Evolutionary conservation across 805 yeast species (phyloP).

Genomic region (Kodamaea kakaduensis): DNA sequence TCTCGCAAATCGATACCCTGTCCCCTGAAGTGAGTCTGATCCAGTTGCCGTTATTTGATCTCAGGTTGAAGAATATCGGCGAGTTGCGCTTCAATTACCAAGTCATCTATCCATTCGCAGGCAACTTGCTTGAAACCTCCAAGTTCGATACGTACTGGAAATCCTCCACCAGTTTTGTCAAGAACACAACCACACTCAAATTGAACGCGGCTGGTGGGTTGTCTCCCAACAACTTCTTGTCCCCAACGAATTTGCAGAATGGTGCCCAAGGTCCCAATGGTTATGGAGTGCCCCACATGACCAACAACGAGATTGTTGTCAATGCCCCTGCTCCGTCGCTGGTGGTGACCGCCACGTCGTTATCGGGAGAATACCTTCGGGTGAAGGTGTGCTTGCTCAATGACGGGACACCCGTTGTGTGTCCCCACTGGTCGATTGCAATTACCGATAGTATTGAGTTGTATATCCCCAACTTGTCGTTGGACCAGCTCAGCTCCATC

Average conservation of each 20-base stretch:
- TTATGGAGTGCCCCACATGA: background rate
- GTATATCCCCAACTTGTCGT: constrained; percentile 58
- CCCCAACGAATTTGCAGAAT: constrained; percentile 30
- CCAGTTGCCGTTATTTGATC: constrained; percentile 75
- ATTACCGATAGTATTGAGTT: constrained; percentile 49
- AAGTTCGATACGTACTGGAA: constrained; percentile 98
- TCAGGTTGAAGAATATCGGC: constrained; percentile 78
- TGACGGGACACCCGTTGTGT: constrained; percentile 84
- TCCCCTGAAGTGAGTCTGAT: constrained; percentile 39
- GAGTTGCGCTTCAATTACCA: constrained; percentile 72
- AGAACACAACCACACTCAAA: constrained; percentile 25
- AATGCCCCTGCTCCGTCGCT: constrained; percentile 41
- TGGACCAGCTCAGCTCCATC: constrained; percentile 40
- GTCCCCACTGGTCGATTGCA: constrained; percentile 61
- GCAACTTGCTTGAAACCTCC: constrained; percentile 78
- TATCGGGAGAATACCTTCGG: constrained; percentile 74
- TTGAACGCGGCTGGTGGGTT: constrained; percentile 37
- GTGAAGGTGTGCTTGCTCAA: constrained; percentile 65
- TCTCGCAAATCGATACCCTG: constrained; percentile 36
- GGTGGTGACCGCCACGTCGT: constrained; percentile 86
- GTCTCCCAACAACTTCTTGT: constrained; percentile 39
- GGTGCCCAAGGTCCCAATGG: constrained; percentile 12
- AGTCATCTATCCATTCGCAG: constrained; percentile 84
- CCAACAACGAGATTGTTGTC: constrained; percentile 2
- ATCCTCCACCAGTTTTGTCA: constrained; percentile 60